Percentiles rank a stretch among this genome's conserved stretches.
phyloP scores from a whole-genome alignment of 2,329 filamentous ascomycete species.

The Lachnum nothofagi region DNA sequence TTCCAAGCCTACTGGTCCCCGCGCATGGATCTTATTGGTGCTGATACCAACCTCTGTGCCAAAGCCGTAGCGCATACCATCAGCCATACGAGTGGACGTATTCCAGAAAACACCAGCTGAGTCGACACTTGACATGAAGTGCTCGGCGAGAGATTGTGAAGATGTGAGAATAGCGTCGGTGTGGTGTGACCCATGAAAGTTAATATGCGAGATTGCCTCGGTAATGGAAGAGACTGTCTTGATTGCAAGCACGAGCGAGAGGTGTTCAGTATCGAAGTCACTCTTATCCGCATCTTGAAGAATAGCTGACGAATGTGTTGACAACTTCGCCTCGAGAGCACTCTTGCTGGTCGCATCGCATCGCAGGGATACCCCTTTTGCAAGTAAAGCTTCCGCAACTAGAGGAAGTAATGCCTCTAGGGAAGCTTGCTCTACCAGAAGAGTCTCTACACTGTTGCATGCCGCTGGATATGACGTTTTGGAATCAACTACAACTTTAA shows the following conservation, averaged over 20 bases:
- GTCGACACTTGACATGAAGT: conserved; percentile 81
- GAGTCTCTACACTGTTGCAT: conserved; percentile 89
- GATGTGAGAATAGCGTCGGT: conserved; percentile 85
- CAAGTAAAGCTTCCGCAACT: conserved; percentile 68
- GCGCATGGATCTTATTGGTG: conserved; percentile 95
- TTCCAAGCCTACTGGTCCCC: conserved; percentile 89
- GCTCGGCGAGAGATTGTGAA: conserved; percentile 61
- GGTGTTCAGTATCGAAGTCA: conserved; percentile 86
- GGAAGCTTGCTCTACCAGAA: conserved; percentile 73
- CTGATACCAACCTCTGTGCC: conserved; percentile 97
- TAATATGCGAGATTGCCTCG: conserved; percentile 81
- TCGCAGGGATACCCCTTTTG: conserved; percentile 73
- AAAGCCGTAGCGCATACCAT: conserved; percentile 96
- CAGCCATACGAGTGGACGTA: conserved; percentile 85
- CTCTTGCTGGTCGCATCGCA: conserved; percentile 69
- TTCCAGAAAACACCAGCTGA: conserved; percentile 97
- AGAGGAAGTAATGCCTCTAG: conserved; percentile 62
- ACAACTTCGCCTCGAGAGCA: conserved; percentile 49
- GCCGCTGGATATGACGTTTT: conserved; percentile 94
- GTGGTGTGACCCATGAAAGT: conserved; percentile 85
- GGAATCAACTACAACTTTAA: conserved; percentile 76
- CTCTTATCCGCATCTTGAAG: conserved; percentile 61
- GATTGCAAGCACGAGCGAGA: conserved; percentile 77
- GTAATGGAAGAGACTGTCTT: conserved; percentile 67
- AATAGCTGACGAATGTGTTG: conserved; percentile 39